Conservation (phyloP, 1,284 basidiomycete species). For the Rhodotorula sp. region DNA sequence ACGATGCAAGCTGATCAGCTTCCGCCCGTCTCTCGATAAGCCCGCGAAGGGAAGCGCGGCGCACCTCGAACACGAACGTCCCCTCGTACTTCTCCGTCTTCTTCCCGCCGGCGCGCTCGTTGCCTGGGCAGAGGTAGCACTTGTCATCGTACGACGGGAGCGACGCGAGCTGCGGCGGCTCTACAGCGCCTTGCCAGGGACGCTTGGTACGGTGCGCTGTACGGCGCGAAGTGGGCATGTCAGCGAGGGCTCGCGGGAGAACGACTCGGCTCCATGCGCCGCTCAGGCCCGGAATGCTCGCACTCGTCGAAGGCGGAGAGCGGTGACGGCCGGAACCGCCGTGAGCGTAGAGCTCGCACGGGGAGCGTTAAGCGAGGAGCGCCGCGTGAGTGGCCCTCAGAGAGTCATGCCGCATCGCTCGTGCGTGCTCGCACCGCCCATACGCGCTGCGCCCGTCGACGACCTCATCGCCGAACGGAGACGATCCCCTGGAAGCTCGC, state of each 20-base stretch:
- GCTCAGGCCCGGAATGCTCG: no score
- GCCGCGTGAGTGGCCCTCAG: no score
- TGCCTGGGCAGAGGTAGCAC: slow-evolving; percentile 92
- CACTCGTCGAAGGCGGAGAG: not conserved
- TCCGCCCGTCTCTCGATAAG: no score
- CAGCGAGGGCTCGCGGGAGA: not conserved
- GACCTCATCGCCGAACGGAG: no score
- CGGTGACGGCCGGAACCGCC: not conserved
- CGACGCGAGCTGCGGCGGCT: slow-evolving; percentile 58
- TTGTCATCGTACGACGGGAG: slow-evolving; percentile 71
- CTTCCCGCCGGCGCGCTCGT: slow-evolving; percentile 73
- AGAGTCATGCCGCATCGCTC: no score
- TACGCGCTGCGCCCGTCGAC: no score
- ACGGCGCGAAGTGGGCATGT: no score
- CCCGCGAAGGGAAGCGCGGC: slow-evolving; percentile 54
- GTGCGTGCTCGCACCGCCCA: no score
- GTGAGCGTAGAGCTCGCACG: no score
- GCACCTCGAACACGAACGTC: slow-evolving; percentile 58
- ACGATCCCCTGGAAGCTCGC: no score
- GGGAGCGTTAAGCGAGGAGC: no score
- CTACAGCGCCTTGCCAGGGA: slow-evolving; percentile 82
- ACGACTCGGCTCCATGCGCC: no score
- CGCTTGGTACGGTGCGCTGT: slow-evolving; percentile 61
- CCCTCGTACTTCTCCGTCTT: slow-evolving; percentile 69
- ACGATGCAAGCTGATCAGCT: not conserved